Conservation (phyloP, 495 filamentous ascomycete genomes). For the Penicillium simplicissimum region DNA sequence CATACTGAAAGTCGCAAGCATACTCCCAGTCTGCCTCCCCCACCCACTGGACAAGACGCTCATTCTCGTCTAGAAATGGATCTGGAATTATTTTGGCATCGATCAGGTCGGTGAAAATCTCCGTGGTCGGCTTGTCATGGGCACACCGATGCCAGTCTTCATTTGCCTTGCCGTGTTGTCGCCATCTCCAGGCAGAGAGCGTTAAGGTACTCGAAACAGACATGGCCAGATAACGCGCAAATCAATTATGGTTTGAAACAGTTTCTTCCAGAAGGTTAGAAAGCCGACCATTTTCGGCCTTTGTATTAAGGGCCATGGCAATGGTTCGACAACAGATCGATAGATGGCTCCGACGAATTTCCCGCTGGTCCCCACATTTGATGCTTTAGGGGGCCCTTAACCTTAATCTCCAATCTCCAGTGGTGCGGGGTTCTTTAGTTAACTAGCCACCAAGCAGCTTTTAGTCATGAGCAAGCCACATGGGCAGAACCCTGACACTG, state of each 20-base stretch:
- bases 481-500: background rate
- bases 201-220: conserved; percentile 7
- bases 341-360: background rate
- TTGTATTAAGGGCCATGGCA: background rate
- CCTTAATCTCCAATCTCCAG: background rate
- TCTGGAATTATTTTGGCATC: conserved; percentile 59
- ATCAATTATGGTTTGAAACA: background rate
- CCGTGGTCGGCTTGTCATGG: conserved; percentile 39
- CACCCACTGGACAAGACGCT: background rate
- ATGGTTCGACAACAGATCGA: background rate
- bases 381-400: background rate
- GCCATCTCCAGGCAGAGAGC: conserved; percentile 10
- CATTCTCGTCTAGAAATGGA: conserved; percentile 59
- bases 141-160: conserved; percentile 8
- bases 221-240: background rate
- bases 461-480: background rate
- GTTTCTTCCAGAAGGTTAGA: background rate
- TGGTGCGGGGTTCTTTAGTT: background rate
- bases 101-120: conserved; percentile 63
- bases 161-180: conserved; percentile 3
- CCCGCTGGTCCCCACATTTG: background rate
- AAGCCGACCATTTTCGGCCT: background rate
- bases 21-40: background rate
- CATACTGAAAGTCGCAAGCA: background rate
- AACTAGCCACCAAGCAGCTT: background rate